phyloP scores from a whole-genome alignment of 2,329 filamentous ascomycete species.

The Colletotrichum brevisporum region DNA sequence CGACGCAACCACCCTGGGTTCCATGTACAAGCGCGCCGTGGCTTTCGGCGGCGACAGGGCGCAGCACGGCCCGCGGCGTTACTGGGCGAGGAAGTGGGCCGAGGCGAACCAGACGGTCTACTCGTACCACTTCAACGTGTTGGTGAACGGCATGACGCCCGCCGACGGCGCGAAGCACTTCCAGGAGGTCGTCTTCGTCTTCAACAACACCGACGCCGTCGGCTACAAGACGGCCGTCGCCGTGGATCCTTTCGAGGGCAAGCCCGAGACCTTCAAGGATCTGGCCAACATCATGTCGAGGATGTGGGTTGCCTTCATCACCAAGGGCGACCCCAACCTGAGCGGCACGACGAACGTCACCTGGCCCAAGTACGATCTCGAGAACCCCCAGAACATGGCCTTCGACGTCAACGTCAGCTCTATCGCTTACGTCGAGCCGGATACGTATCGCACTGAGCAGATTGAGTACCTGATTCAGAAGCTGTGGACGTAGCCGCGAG shows the following conservation, averaged over 20 bases:
- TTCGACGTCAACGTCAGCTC: conserved; percentile 63
- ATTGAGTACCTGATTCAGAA: conserved; percentile 54
- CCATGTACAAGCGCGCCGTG: conserved; percentile 67
- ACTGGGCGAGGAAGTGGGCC: conserved; percentile 66
- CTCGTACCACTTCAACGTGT: conserved; percentile 65
- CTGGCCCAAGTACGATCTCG: conserved; percentile 61
- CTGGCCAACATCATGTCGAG: conserved; percentile 63
- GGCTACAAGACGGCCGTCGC: conserved; percentile 64
- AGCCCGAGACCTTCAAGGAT: conserved; percentile 56
- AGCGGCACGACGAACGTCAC: conserved; percentile 10
- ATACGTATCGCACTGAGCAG: conserved; percentile 59
- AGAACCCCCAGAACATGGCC: conserved; percentile 59
- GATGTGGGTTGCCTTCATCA: conserved; percentile 67
- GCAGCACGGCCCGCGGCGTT: conserved; percentile 69
- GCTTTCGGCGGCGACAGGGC: conserved; percentile 68
- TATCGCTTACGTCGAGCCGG: conserved; percentile 58
- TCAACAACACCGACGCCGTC: conserved; percentile 63
- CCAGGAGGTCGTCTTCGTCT: conserved; percentile 55
- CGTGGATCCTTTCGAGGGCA: conserved; percentile 55
- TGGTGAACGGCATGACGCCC: conserved; percentile 40
- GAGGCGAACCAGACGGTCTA: conserved; percentile 64
- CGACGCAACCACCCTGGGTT: conserved; percentile 51
- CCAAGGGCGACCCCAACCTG: conserved; percentile 60
- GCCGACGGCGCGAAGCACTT: conserved; percentile 47
- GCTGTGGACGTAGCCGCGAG: conserved; percentile 25